Base-by-base conservation (phyloP, 202 grass and related monocot species). In the Panicum hallii region DNA sequence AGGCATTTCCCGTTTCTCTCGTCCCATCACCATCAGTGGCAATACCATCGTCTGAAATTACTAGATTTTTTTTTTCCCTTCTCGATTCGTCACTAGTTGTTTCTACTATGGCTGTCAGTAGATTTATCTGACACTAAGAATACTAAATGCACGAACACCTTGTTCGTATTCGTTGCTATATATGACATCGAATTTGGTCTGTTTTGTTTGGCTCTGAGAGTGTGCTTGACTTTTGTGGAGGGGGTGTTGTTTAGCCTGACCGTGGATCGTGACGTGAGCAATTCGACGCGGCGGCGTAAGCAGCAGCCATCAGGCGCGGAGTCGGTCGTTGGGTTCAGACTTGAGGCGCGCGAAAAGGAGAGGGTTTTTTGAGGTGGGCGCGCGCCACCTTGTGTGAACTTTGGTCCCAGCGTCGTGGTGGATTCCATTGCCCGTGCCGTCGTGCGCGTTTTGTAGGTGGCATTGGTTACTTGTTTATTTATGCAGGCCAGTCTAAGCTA, bases 261-360 rank as follows among this genome's bases (percentile, higher is more conserved):
- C 7, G n/a, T 50, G 43, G 54, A 47, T 70, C 6, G 26, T 90
- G 88, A 87, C n/a, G 88, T 17, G 43, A 82, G 72, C 83, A 58
- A 54, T 46, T 64, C 63, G 82, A 55, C 4, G 36, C 36, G 17
- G 17, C 54, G 6, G 26, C 63, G 63, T 89, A 71, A 77, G 83
- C 82, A 75, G 80, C 70, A 62, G 11, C 44, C 81, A 67, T 63
- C 32, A 22, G 34, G 48, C 32, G 43, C 32, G 43, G 11, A 49
- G 63, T 0, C 60, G 62, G 63, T 23, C 49, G n/a, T 12, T 62
- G 52, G 23, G 43, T 77, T 58, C 52, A 72, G 44, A 66, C 47
- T 7, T 26, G 0, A 26, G 26, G 1, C 16, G 1, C 2, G 11
- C 12, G 11, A 50, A 75, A 55, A 56, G 17, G 72, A 17, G 69